Base-by-base conservation (phyloP, 106 monocot genomes). In the Hemerocallis citrina region DNA sequence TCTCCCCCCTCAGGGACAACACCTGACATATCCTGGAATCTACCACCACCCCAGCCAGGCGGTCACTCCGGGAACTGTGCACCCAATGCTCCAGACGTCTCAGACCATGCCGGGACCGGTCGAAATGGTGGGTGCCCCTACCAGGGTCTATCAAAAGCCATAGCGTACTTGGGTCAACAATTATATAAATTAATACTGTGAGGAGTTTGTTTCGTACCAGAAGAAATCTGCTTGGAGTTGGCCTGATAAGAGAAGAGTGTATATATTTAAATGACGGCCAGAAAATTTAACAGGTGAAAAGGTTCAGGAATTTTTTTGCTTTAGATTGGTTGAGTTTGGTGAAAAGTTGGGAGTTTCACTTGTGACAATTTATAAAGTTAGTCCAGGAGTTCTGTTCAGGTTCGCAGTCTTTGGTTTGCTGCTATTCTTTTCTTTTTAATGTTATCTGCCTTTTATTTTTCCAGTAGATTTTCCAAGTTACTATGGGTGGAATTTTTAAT, bases 31-130 rank as follows among this genome's bases (percentile, higher is more conserved):
- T 41, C 20, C 70, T 62, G 42, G 43, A 43, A 62, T 62, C 16
- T 62, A 62, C 64, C 49, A 85, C 59, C 89, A 84, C 49, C 78
- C 91, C 3, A 39, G 62, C 6, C 91, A 79, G 59, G 42, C 80
- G 19, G 49, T 22, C 0, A 21, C 49, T 49, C 20, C 49, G 16
- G 37, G 72, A 30, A 12, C 71, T 15, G 68, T 80, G 19, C 89
- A 89, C 51, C 80, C 84, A 19, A 47, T 83, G 36, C 73, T 85
- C 27, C 89, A 85, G 50, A 81, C 72, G 39, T 69, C 89, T 10
- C 84, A 85, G 60, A 27, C 77, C 11, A 59, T 72, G 25, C 48
- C 36, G 81, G 84, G n/a, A 57, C 67, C 75, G 25, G 72, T 68
- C 21, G 92, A 86, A 67, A 77, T 80, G 77, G 73, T 72, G 30